Percentiles rank a stretch among this genome's conserved stretches.
phyloP scores from a whole-genome alignment of 768 basidiomycete species.

The Termitomyces sp. region DNA sequence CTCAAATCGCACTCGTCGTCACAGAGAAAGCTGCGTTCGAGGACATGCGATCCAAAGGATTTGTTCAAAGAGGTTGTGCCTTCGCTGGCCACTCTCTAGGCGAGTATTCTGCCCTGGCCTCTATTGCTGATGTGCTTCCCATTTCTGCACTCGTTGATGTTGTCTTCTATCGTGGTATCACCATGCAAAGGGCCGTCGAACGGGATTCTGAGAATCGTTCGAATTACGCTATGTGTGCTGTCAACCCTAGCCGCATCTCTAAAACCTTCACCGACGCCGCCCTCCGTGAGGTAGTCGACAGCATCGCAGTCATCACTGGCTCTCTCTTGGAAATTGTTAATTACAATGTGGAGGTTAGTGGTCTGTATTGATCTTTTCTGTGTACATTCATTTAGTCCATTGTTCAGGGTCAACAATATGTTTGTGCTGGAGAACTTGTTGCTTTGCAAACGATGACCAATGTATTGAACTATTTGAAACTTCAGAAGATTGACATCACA shows the following conservation, averaged over 20 bases:
- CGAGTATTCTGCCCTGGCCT: slow-evolving; percentile 97
- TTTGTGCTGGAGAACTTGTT: slow-evolving; percentile 94
- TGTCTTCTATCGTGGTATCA: slow-evolving; percentile 99
- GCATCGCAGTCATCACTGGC: slow-evolving; percentile 70
- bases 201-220: slow-evolving; percentile 90
- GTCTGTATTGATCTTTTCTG: slow-evolving; percentile 1
- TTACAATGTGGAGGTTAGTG: slow-evolving; percentile 80
- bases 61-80: slow-evolving; percentile 86
- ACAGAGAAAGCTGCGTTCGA: slow-evolving; percentile 99
- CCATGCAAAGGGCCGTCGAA: slow-evolving; percentile 99
- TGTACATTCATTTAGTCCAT: not conserved
- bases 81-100: slow-evolving; percentile 98
- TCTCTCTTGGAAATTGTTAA: slow-evolving; percentile 97
- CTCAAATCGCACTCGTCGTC: slow-evolving; percentile 96
- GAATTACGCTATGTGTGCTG: slow-evolving; percentile 99
- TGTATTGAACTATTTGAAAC: slow-evolving; percentile 92
- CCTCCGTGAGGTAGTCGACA: slow-evolving; percentile 95
- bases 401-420: slow-evolving; percentile 95
- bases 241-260: slow-evolving; percentile 93
- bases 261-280: slow-evolving; percentile 93
- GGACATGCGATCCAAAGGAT: slow-evolving; percentile 95
- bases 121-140: slow-evolving; percentile 94
- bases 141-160: slow-evolving; percentile 95
- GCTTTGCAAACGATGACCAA: slow-evolving; percentile 93
- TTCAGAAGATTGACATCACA: slow-evolving; percentile 90